phyloP scores from a whole-genome alignment of 2,329 filamentous ascomycete species.

The Cadophora gregata region DNA sequence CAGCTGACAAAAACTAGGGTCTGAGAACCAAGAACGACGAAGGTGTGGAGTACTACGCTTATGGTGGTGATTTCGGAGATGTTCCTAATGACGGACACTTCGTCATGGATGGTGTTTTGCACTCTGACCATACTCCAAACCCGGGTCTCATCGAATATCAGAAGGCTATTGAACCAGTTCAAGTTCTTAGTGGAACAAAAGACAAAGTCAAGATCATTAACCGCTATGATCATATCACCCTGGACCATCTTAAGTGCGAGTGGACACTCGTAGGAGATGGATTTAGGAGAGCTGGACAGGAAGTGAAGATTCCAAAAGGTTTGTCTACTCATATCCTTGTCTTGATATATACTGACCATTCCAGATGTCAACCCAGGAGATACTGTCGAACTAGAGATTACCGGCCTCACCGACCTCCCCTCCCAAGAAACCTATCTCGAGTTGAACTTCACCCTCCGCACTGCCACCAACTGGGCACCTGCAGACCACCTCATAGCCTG shows the following conservation, averaged over 20 bases:
- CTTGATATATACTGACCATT: background rate
- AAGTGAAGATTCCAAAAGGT: slow-evolving; percentile 51
- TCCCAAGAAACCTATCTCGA: slow-evolving; percentile 53
- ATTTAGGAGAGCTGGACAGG: slow-evolving; percentile 32
- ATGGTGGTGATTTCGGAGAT: slow-evolving; percentile 54
- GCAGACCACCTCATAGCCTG: slow-evolving; percentile 59
- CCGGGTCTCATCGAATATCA: slow-evolving; percentile 50
- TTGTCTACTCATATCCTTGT: slow-evolving; percentile 22
- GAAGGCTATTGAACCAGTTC: slow-evolving; percentile 50
- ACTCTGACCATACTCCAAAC: slow-evolving; percentile 49
- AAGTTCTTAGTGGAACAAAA: slow-evolving; percentile 36
- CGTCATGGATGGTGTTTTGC: slow-evolving; percentile 51
- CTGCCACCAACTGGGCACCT: slow-evolving; percentile 57
- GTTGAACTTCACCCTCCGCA: slow-evolving; percentile 53
- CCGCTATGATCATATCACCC: slow-evolving; percentile 58
- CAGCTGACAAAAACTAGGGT: slow-evolving; percentile 37
- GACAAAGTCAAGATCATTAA: slow-evolving; percentile 44
- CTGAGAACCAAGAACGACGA: slow-evolving; percentile 46
- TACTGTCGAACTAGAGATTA: slow-evolving; percentile 29
- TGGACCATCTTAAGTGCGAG: slow-evolving; percentile 56
- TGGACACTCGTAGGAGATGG: slow-evolving; percentile 47
- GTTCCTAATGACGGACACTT: slow-evolving; percentile 52
- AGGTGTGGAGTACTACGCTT: slow-evolving; percentile 49
- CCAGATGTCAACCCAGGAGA: slow-evolving; percentile 49
- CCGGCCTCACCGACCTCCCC: slow-evolving; percentile 27